Evolutionary conservation across 768 basidiomycete genomes (phyloP), one percentile per base, ranked within the genome.

Genomic region (Scleroderma bovista): DNA sequence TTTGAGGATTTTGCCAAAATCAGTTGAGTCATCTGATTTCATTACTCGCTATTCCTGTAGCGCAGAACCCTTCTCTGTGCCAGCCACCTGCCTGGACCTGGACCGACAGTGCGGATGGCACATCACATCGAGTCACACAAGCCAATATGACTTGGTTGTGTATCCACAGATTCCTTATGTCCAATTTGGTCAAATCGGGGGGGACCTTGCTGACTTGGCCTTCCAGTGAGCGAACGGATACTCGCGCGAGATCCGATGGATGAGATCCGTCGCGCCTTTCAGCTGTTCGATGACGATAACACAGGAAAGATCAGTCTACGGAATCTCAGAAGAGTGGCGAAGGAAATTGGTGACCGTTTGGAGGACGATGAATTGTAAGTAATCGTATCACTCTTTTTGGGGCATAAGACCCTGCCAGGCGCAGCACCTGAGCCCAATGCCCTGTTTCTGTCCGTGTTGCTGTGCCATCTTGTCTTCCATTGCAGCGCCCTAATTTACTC

Each of bases 341-440:
- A 93, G 62, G 95, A 99, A 68, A 86, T 99, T 59, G 95, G 93
- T 16, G 96, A 98, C 69, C 77, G 86, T 51, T 72, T 99, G 56
- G 93, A 94, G 59, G 95, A 97, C 57, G 94, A 97, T 51, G 96
- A 98, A 63, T 73, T 98, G 94, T 97, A 67, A 68, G 93, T 83
- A 17, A 20, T 23, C 43, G 43, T 51, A 22, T 48, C 53, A 33
- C 31, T 40, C 47, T 47, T 53, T 52, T 52, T 36, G 49, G 61
- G 60, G 56, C 37, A 33, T 38, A 53, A 32, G 37, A 51, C 51
- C 53, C 52, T 53, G 47, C 41, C n/a, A 29, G 23, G 48, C 57
- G 56, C 64, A 66, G 61, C 57, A 63, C 44, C n/a, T 26, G 19
- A 51, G 37, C 67, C 59, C 65, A 69, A 4, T 34, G 20, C 57